Evolutionary conservation across 768 basidiomycete genomes (phyloP), one percentile per base, ranked within the genome.

Genomic region (Panaeolus papilionaceus): DNA sequence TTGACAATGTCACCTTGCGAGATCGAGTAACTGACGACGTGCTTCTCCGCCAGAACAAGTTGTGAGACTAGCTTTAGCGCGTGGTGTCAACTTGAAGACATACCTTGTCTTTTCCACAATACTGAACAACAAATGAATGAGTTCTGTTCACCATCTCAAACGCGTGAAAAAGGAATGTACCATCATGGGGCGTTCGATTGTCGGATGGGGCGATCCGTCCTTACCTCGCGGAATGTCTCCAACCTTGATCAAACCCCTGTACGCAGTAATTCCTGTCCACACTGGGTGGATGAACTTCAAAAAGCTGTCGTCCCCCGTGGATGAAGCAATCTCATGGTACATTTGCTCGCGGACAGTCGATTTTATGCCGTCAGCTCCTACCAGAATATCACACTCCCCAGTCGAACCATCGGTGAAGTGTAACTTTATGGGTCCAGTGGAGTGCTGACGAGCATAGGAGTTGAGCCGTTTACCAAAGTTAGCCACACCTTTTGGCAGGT

Each of bases 21-120:
- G 49, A 85, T 83, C 1, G 81, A 79, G 70, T 85, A 85, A 69
- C 81, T 80, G 38, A 86, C 84, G 40, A 85, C 78, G 66, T 85
- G 84, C 84, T 84, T 58, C 54, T 10, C 54, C 54, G 16, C 54
- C 26, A 58, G 54, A 58, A 33, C 11, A 16, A 14, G 1, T 33
- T 58, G 45, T 51, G 11, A 58, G 26, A 37, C 33, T 58, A n/a
- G 33, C 12, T 58, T 28, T 58, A 33, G 28, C 11, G 28, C 10
- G 54, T 37, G 12, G 54, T 37, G 33, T 37, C 38, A 58, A 42
- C 23, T 40, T 28, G 14, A 12, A 51, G 14, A 23, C 71, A 16
- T 67, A 81, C 84, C 78, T 84, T 85, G 77, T 75, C 75, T 73
- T 80, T 80, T 1, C 84, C 84, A 66, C 83, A 85, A 71, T 84